These are phyloP conservation scores for Rubus idaeus DNA, from an alignment of 306 rosid genomes.

Conservation along the genomic window DNA sequence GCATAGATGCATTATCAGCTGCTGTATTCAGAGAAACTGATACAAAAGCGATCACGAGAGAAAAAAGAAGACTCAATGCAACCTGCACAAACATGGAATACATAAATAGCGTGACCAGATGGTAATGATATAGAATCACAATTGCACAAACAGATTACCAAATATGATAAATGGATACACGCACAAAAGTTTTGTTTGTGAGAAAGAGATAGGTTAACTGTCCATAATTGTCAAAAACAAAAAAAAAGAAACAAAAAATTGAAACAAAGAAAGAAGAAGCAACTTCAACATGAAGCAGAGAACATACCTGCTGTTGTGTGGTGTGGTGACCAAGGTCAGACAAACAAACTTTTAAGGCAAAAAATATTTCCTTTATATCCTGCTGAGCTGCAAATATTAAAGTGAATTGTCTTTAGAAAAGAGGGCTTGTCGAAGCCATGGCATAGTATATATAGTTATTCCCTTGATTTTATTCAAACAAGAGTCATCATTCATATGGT, in stretches of 20 bases:
- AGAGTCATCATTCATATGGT: neutral
- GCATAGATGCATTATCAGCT: slow-evolving; percentile 78
- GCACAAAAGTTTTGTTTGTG: neutral
- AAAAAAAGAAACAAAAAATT: no score
- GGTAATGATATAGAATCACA: slow-evolving; percentile 11
- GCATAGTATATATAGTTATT: neutral
- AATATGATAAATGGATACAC: neutral
- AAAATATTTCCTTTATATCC: slow-evolving; percentile 68
- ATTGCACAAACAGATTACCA: neutral
- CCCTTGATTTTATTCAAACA: slow-evolving; percentile 9
- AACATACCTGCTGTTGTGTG: slow-evolving; percentile 62
- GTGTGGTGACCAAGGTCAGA: slow-evolving; percentile 53
- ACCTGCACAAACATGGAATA: slow-evolving; percentile 56
- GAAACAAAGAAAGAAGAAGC: neutral
- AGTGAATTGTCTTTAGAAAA: neutral
- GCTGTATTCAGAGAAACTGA: slow-evolving; percentile 84
- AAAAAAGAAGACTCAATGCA: slow-evolving; percentile 74
- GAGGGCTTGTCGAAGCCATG: neutral
- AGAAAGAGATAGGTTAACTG: neutral
- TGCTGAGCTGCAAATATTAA: slow-evolving; percentile 55
- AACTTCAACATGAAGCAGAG: slow-evolving; percentile 19
- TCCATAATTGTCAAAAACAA: slow-evolving; percentile 15
- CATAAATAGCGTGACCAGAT: neutral
- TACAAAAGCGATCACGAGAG: slow-evolving; percentile 69
- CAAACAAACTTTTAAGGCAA: slow-evolving; percentile 67